phyloP scores from a whole-genome alignment of 2,329 filamentous ascomycete species.

The Coniochaeta hoffmannii region DNA sequence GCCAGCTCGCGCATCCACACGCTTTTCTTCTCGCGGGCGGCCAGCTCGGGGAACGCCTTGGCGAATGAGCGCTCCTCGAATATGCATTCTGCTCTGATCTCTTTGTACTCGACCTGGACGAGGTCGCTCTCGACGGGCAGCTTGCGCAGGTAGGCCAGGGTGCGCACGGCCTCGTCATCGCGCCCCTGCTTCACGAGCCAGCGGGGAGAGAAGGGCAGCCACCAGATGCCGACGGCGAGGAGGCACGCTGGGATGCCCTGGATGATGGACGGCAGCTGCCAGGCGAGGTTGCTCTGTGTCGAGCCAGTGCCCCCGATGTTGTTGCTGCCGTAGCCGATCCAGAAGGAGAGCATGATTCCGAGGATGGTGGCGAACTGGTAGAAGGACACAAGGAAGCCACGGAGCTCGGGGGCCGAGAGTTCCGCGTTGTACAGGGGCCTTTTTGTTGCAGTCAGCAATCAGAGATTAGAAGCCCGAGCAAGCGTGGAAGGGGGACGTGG shows the following conservation, averaged over 20 bases:
- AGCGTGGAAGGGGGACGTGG: no score
- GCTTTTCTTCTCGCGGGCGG: no score
- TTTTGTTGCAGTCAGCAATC: no score
- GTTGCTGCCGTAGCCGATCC: no score
- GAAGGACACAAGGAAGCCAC: no score
- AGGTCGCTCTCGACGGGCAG: slow-evolving; percentile 57
- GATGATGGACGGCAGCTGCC: slow-evolving; percentile 65
- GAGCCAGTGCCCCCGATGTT: no score
- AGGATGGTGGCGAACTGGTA: no score
- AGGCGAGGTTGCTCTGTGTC: slow-evolving; percentile 61
- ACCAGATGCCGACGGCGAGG: slow-evolving; percentile 63
- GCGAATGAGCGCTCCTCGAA: slow-evolving; percentile 68
- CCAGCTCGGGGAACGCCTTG: slow-evolving; percentile 60
- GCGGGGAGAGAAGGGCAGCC: slow-evolving; percentile 73
- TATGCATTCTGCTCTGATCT: slow-evolving; percentile 70
- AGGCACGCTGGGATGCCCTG: slow-evolving; percentile 62
- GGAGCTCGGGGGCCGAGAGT: no score
- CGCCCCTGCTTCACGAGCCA: slow-evolving; percentile 67
- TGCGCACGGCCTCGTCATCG: slow-evolving; percentile 57
- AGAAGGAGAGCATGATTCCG: no score
- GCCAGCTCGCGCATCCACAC: slow-evolving; percentile 52
- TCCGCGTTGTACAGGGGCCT: no score
- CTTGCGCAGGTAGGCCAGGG: slow-evolving; percentile 57
- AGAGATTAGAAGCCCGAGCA: no score
- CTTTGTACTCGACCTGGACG: slow-evolving; percentile 67